Evolutionary conservation across 2,329 filamentous ascomycete species (phyloP).

Genomic region (Pyricularia grisea): DNA sequence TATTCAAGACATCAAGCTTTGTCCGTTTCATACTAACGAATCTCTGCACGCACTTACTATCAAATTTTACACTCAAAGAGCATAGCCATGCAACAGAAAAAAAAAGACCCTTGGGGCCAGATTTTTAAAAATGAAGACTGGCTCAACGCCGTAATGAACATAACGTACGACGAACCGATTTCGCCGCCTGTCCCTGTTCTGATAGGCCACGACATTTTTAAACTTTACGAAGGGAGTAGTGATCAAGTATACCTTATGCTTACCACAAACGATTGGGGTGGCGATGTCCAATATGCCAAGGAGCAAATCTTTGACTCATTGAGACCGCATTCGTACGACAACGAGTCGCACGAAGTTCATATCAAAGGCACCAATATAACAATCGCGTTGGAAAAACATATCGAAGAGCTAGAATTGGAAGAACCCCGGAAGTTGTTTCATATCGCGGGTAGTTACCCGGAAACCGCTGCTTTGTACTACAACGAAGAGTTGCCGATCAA

Average conservation of each 20-base stretch:
- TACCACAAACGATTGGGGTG: neutral
- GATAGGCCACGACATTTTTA: neutral
- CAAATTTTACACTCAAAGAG: too few species aligned
- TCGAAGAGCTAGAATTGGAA: neutral
- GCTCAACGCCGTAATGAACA: neutral
- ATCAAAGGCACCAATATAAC: neutral
- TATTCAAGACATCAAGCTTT: too few species aligned
- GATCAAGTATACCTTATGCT: neutral
- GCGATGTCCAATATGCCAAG: neutral
- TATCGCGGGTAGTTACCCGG: neutral
- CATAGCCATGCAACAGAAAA: too few species aligned
- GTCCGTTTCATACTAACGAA: too few species aligned
- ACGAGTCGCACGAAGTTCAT: neutral
- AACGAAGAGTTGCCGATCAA: neutral
- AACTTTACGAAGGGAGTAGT: neutral
- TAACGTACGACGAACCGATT: neutral
- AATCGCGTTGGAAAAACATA: neutral
- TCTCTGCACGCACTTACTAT: too few species aligned
- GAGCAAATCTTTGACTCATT: neutral
- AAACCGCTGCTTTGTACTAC: neutral
- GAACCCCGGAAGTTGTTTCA: neutral
- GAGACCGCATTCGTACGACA: neutral
- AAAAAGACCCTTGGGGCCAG: neutral
- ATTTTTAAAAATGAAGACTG: neutral
- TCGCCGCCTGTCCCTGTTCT: neutral